These are phyloP conservation scores for Clavispora carvajalis DNA, from an alignment of 805 yeast species.

Conservation along the genomic window DNA sequence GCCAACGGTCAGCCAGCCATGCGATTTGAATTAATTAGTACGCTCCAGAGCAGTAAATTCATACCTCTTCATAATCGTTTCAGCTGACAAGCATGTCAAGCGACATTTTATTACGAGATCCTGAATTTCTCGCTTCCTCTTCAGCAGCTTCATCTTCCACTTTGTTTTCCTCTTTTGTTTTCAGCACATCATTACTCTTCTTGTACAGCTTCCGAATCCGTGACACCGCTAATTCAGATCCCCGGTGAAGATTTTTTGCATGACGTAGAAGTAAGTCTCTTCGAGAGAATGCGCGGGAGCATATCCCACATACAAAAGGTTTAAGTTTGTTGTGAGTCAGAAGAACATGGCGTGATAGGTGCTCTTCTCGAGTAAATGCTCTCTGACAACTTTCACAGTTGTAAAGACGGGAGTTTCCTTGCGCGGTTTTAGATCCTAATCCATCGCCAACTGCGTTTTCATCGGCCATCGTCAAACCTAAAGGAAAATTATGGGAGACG, in stretches of 20 bases:
- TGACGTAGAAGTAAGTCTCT: slow-evolving; percentile 40
- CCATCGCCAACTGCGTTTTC: slow-evolving; percentile 3
- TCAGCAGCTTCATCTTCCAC: slow-evolving; percentile 5
- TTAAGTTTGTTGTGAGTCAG: slow-evolving; percentile 41
- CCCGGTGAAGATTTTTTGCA: slow-evolving; percentile 41
- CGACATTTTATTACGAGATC: slow-evolving; percentile 33
- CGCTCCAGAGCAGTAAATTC: background rate
- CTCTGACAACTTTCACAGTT: slow-evolving; percentile 38
- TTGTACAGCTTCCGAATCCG: slow-evolving; percentile 37
- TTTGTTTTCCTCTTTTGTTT: slow-evolving; percentile 7
- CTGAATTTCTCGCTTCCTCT: slow-evolving; percentile 17
- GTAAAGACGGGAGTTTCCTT: slow-evolving; percentile 40
- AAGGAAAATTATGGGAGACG: background rate
- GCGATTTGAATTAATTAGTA: background rate
- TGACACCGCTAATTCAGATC: slow-evolving; percentile 39
- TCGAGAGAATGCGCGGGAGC: slow-evolving; percentile 38
- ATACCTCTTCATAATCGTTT: background rate
- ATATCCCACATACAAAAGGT: slow-evolving; percentile 42
- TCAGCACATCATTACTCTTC: slow-evolving; percentile 6
- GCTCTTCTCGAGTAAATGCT: slow-evolving; percentile 45
- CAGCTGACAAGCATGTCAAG: slow-evolving; percentile 40
- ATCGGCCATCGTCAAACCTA: background rate
- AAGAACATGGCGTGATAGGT: slow-evolving; percentile 37
- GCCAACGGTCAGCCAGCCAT: no score
- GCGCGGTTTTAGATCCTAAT: slow-evolving; percentile 39